Evolutionary conservation across 768 basidiomycete species (phyloP).

Genomic region (Tephrocybe sp.): DNA sequence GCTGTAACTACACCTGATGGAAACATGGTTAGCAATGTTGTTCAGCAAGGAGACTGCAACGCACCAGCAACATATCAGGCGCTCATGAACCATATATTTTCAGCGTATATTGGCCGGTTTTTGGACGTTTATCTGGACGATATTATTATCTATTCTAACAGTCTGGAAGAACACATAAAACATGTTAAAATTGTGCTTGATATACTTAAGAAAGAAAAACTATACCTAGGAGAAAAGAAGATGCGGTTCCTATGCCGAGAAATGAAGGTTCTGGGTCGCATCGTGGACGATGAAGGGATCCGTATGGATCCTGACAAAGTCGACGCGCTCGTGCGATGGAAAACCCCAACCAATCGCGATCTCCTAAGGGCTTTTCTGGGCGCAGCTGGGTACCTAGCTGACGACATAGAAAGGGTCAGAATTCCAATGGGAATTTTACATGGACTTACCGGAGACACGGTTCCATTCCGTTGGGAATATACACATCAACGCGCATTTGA

Average conservation of each 20-base stretch:
- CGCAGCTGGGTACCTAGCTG: too few species aligned
- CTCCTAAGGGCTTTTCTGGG: too few species aligned
- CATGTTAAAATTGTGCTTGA: not conserved
- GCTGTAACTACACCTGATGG: slow-evolving; percentile 28
- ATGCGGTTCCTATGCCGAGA: not conserved
- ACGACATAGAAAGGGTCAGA: not conserved
- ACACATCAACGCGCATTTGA: too few species aligned
- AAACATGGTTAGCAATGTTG: slow-evolving; percentile 27
- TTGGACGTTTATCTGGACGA: slow-evolving; percentile 28
- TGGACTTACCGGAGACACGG: slow-evolving; percentile 2
- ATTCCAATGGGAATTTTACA: slow-evolving; percentile 3
- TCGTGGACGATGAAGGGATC: not conserved
- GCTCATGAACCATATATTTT: slow-evolving; percentile 33
- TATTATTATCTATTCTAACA: not conserved
- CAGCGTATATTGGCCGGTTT: slow-evolving; percentile 29
- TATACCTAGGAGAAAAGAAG: not conserved
- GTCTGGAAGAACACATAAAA: slow-evolving; percentile 1
- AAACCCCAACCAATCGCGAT: too few species aligned
- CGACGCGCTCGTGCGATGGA: not conserved
- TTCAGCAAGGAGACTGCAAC: slow-evolving; percentile 29
- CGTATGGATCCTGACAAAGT: not conserved
- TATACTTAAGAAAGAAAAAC: not conserved
- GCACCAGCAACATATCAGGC: slow-evolving; percentile 34
- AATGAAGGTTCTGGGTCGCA: slow-evolving; percentile 1
- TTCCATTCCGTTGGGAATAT: not conserved